Base-by-base conservation (phyloP, 257 asterid genomes). In the Solanum phureja region DNA sequence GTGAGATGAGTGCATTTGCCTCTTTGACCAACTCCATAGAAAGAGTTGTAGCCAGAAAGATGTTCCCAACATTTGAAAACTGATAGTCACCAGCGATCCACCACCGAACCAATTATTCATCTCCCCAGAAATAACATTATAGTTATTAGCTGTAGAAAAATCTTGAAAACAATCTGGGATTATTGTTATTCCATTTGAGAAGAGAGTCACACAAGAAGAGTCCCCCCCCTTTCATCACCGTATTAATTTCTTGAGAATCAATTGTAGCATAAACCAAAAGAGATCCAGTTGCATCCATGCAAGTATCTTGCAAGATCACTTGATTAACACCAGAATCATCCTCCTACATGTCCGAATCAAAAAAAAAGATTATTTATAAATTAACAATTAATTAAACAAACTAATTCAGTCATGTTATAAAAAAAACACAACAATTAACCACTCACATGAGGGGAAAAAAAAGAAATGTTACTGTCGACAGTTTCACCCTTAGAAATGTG, bases 21-120 rank as follows among this genome's bases (percentile, higher is more conserved):
- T 96, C 92, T 18, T 93, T 91, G 1, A 94, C 89, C 0, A 96
- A 94, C 89, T 94, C 96, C 89, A 90, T 60, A 6, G 94, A 91
- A 18, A 94, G 93, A 92, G 93, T 93, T 8, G 94, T 93, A 5
- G 91, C 91, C 0, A 96, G 93, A 85, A 40, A 82, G 73, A 72
- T 89, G 88, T 87, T 94, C 91, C 98, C 82, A 93, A 56, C 33
- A 95, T 92, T 86, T 96, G 99, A 87, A 95, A 94, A 37, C 96
- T 96, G 3, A 94, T 84, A 0, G 98, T 95, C 86, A 96, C 92
- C 83, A 96, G 35, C 10, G 96, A 94, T n/a, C 98, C 96, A 11
- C 84, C 69, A 68, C 83, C 12, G 13, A 21, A 21, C 24, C 10
- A 5, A 58, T 6, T 21, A 58, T 21, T 10, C 10, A 7, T 58